Evolutionary conservation across 2,329 filamentous ascomycete species (phyloP).

Genomic region (Cladosporium sp.): DNA sequence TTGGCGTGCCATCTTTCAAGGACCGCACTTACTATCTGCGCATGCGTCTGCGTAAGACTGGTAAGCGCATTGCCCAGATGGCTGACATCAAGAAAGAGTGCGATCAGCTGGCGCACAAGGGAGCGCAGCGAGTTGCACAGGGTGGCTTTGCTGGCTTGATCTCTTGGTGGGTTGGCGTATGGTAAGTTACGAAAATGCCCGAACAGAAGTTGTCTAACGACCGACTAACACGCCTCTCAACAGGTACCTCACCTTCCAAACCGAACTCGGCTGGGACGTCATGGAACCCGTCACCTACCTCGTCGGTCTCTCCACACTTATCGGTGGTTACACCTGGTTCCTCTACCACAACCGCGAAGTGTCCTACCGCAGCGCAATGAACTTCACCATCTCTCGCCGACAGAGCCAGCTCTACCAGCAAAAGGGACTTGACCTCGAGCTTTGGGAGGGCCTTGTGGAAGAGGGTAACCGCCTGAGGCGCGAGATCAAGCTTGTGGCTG

Average conservation of each 20-base stretch:
- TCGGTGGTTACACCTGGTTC: slow-evolving; percentile 92
- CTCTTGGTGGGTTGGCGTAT: slow-evolving; percentile 69
- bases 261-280: slow-evolving; percentile 78
- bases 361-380: slow-evolving; percentile 79
- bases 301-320: slow-evolving; percentile 80
- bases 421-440: slow-evolving; percentile 72
- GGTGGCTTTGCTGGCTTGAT: slow-evolving; percentile 73
- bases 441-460: slow-evolving; percentile 77
- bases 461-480: slow-evolving; percentile 75
- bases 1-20: slow-evolving; percentile 82
- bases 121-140: slow-evolving; percentile 77
- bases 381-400: slow-evolving; percentile 78
- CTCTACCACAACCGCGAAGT: slow-evolving; percentile 89
- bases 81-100: slow-evolving; percentile 79
- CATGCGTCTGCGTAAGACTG: slow-evolving; percentile 71
- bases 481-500: slow-evolving; percentile 78
- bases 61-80: slow-evolving; percentile 66
- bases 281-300: slow-evolving; percentile 92
- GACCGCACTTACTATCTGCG: slow-evolving; percentile 90
- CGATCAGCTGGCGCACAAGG: slow-evolving; percentile 73
- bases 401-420: slow-evolving; percentile 75
- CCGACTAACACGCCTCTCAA: slow-evolving; percentile 62
- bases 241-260: slow-evolving; percentile 61
- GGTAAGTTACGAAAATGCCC: not conserved
- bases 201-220: not conserved